Percentiles rank a stretch among this genome's conserved stretches.
phyloP scores from a whole-genome alignment of 306 rosid genomes.

The Vicia villosa region DNA sequence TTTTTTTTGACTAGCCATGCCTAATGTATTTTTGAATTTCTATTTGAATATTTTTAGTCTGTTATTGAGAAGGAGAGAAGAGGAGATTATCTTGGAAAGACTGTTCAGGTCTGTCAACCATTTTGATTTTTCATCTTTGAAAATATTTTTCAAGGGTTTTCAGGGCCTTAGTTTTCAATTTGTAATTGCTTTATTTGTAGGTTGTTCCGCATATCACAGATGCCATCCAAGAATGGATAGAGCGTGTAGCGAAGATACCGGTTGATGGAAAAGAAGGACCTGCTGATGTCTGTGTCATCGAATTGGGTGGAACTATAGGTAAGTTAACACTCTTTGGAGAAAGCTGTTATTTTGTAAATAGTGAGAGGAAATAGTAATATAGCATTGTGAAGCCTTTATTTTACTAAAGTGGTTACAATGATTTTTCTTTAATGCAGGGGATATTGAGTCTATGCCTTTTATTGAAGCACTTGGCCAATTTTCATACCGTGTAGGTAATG shows the following conservation, averaged over 20 bases:
- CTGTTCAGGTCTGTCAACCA: conserved; percentile 66
- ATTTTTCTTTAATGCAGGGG: conserved; percentile 57
- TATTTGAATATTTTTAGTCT: conserved; percentile 47
- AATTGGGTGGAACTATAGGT: conserved; percentile 95
- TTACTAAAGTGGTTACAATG: background rate
- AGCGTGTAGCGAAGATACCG: conserved; percentile 76
- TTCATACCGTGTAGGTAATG: conserved; percentile 82
- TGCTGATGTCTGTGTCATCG: conserved; percentile 92
- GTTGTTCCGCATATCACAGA: conserved; percentile 89
- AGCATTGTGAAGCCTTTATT: conserved; percentile 9
- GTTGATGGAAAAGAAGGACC: conserved; percentile 85
- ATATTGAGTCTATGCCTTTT: conserved; percentile 84
- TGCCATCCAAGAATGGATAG: conserved; percentile 93
- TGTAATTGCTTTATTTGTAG: conserved; percentile 42
- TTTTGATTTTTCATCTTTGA: conserved; percentile 8
- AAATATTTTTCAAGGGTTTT: conserved; percentile 20
- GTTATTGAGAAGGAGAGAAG: conserved; percentile 82
- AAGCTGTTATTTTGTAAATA: conserved; percentile 3
- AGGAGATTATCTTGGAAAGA: conserved; percentile 91
- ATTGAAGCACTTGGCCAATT: conserved; percentile 90
- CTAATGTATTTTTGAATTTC: conserved; percentile 5
- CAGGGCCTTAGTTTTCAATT: conserved; percentile 35
- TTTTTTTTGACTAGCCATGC: conserved; percentile 7
- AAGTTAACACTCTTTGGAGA: conserved; percentile 6
- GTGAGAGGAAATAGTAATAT: background rate